phyloP scores from a whole-genome alignment of 768 basidiomycete species.

The Naganishia antarctica region DNA sequence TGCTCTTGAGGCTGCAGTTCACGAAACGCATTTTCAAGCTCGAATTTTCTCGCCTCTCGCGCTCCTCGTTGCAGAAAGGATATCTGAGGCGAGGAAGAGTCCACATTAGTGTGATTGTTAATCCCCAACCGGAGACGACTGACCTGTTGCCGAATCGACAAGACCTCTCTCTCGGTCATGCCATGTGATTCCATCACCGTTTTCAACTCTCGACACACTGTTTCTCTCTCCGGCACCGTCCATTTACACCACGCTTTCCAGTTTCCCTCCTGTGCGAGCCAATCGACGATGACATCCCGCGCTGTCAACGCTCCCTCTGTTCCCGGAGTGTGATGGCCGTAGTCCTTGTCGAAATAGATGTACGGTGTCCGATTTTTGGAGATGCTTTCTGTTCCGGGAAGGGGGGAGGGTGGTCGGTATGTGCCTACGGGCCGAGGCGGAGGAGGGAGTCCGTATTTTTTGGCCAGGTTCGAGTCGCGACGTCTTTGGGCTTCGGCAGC shows the following conservation, averaged over 20 bases:
- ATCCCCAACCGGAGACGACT: not conserved
- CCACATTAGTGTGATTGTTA: no score
- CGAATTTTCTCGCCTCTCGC: conserved; percentile 6
- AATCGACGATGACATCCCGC: conserved; percentile 9
- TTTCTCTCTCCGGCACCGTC: conserved; percentile 2
- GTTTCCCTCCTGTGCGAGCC: not conserved
- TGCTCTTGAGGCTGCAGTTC: not conserved
- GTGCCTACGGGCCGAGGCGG: conserved; percentile 4
- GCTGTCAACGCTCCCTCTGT: not conserved
- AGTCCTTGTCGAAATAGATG: conserved; percentile 16
- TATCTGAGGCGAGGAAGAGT: not conserved
- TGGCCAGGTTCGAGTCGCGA: not conserved
- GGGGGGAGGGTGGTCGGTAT: not conserved
- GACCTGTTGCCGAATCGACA: conserved; percentile 12
- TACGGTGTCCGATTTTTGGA: not conserved
- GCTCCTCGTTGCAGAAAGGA: conserved; percentile 7
- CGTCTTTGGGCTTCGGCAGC: conserved; percentile 16
- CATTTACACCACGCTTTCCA: not conserved
- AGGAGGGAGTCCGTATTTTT: conserved; percentile 1
- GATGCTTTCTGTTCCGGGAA: not conserved
- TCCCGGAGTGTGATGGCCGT: conserved; percentile 4
- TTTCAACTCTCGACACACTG: not conserved
- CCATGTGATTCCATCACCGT: conserved; percentile 3
- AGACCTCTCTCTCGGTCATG: not conserved
- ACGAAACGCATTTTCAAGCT: not conserved